Base-by-base conservation (phyloP, 1,284 basidiomycete genomes). In the Apiotrichum laibachii region DNA sequence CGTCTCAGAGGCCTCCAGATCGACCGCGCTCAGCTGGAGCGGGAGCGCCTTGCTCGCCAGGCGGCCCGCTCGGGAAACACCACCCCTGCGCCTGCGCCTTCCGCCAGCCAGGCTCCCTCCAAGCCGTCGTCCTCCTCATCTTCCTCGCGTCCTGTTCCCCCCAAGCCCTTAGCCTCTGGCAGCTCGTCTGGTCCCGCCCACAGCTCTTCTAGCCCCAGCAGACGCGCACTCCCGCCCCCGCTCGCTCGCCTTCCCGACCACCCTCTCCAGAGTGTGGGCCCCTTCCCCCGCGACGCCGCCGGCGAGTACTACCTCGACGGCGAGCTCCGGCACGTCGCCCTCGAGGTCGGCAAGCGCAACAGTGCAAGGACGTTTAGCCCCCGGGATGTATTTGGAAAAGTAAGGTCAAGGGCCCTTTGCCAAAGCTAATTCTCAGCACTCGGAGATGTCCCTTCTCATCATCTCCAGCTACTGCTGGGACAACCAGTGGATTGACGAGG, bases 261-360 rank as follows among this genome's bases (percentile, higher is more conserved):
- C 55, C 75, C 75, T 2, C 61, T 72, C 34, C 73, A 73, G 37
- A 50, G 66, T 0, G 4, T 50, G 12, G 65, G 61, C 1, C 60
- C 70, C 1, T 69, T 72, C 31, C 71, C 72, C 3, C 51, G 48
- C 9, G 75, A 77, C 60, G 70, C 71, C 1, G 75, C 71, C 0
- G 75, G 75, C 2, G 72, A 77, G 50, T 75, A 72, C 54, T 77
- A 70, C 55, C 67, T 67, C 1, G 66, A 73, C 33, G 75, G 75
- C 1, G 75, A 77, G 55, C 52, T 77, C 5, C 62, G 75, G 4
- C 72, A 77, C 52, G 63, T 63, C 26, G 46, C 50, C 39, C 57
- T 73, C 42, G 60, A 52, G 7, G 67, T 73, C 15, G 75, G 70
- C 0, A 39, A 50, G 0, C 50, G 61, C 1, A 57, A 63, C 2